phyloP scores from a whole-genome alignment of 768 basidiomycete species.

The Tulasnella sp. region DNA sequence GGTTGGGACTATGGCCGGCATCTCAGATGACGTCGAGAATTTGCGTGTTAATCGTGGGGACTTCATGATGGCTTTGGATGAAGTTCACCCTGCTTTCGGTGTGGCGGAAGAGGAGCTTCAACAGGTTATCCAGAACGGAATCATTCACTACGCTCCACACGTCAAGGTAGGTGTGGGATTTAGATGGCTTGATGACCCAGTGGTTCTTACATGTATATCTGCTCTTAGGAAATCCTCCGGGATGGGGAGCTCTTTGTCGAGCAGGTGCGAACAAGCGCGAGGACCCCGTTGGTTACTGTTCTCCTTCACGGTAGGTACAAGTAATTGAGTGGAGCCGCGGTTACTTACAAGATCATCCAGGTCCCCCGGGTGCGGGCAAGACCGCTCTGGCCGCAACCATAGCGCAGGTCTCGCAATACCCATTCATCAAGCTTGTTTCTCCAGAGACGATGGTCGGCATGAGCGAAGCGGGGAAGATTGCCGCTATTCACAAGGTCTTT shows the following conservation, averaged over 20 bases:
- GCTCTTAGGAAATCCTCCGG: conserved; percentile 67
- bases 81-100: conserved; percentile 95
- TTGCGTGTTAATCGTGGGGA: conserved; percentile 78
- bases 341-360: conserved; percentile 23
- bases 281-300: conserved; percentile 87
- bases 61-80: conserved; percentile 84
- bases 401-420: conserved; percentile 86
- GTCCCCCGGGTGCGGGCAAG: conserved; percentile 86
- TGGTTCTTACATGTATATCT: neutral
- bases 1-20: conserved; percentile 94
- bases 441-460: conserved; percentile 97
- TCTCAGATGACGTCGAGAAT: conserved; percentile 92
- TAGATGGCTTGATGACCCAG: neutral
- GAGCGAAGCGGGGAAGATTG: conserved; percentile 85
- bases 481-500: conserved; percentile 86
- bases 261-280: conserved; percentile 81
- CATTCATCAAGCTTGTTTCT: conserved; percentile 95
- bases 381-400: conserved; percentile 92
- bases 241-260: conserved; percentile 86
- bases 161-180: conserved; percentile 56
- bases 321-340: neutral
- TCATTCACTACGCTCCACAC: conserved; percentile 71
- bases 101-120: conserved; percentile 93
- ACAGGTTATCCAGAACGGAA: conserved; percentile 91
- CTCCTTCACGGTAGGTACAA: conserved; percentile 56